Evolutionary conservation across 768 basidiomycete species (phyloP).

Genomic region (Pleurotus platypus): DNA sequence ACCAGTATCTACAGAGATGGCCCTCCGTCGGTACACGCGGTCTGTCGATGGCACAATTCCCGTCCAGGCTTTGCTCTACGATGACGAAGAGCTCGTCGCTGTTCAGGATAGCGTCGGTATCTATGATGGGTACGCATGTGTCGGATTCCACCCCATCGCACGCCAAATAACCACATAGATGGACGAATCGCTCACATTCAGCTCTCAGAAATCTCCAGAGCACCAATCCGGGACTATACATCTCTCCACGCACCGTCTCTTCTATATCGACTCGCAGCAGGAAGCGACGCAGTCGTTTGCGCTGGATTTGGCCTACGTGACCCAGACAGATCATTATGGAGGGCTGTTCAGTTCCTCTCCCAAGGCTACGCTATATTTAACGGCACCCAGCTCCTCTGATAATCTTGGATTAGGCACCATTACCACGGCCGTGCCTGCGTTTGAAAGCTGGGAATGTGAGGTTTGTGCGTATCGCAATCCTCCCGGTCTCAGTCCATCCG

Average conservation of each 20-base stretch:
- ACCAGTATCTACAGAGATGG: constrained; percentile 30
- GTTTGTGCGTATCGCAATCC: constrained; percentile 88
- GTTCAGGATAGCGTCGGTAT: constrained; percentile 82
- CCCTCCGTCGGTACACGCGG: constrained; percentile 50
- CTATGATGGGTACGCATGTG: constrained; percentile 75
- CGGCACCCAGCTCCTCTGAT: constrained; percentile 21
- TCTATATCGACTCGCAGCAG: constrained; percentile 65
- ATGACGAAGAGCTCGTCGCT: constrained; percentile 73
- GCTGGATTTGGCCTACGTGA: constrained; percentile 60
- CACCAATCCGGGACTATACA: constrained; percentile 75
- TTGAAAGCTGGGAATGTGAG: constrained; percentile 76
- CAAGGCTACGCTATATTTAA: constrained; percentile 79
- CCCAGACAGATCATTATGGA: constrained; percentile 82
- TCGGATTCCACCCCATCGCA: background rate
- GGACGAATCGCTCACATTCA: constrained; percentile 30
- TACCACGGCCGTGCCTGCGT: constrained; percentile 22
- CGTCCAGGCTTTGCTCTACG: constrained; percentile 69
- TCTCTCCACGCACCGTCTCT: constrained; percentile 79
- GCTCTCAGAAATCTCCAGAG: constrained; percentile 75
- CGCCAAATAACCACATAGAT: background rate
- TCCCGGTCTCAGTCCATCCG: constrained; percentile 66
- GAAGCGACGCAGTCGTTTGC: constrained; percentile 58
- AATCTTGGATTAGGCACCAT: constrained; percentile 14
- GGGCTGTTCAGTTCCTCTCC: constrained; percentile 87
- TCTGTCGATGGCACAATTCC: constrained; percentile 76